These are phyloP conservation scores for Gamsiella multidivaricata DNA, from an alignment of 192 early-diverging fungal species.

Conservation along the genomic window DNA sequence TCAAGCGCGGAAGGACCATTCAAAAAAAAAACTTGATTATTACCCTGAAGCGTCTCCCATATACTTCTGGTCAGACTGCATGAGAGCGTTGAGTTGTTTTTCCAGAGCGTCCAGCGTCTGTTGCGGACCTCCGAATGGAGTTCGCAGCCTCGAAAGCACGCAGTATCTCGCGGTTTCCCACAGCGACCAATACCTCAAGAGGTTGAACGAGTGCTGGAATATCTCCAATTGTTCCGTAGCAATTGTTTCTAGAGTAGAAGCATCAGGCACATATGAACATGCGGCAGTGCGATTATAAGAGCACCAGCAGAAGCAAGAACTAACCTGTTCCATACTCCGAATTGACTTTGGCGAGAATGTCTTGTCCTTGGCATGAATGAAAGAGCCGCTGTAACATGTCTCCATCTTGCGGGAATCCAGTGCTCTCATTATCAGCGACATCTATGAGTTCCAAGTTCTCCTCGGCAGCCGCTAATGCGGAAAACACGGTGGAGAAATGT, in stretches of 20 bases:
- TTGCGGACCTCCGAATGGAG: constrained; percentile 78
- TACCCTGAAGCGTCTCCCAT: not conserved
- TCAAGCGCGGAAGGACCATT: not conserved
- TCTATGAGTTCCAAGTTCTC: constrained; percentile 10
- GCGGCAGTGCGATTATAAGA: not conserved
- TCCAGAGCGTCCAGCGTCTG: constrained; percentile 69
- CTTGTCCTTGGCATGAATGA: constrained; percentile 64
- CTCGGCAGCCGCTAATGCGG: constrained; percentile 46
- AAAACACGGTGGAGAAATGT: constrained; percentile 72
- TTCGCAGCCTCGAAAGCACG: constrained; percentile 75
- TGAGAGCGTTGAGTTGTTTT: constrained; percentile 52
- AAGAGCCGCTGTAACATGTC: constrained; percentile 67
- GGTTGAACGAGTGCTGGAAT: constrained; percentile 54
- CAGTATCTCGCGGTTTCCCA: constrained; percentile 84
- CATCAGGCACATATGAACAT: too few relatives aligned
- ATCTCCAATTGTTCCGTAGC: constrained; percentile 20
- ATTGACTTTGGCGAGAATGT: constrained; percentile 38
- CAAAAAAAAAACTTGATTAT: too few relatives aligned
- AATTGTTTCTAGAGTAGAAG: constrained; percentile 15
- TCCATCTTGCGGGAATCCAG: constrained; percentile 7
- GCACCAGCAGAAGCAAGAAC: not conserved
- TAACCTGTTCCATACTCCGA: constrained; percentile 32
- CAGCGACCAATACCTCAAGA: constrained; percentile 74
- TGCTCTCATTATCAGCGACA: not conserved
- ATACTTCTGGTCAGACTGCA: constrained; percentile 12